Conservation (phyloP, 208 protist genomes). For the Wallacemonas collosoma region DNA sequence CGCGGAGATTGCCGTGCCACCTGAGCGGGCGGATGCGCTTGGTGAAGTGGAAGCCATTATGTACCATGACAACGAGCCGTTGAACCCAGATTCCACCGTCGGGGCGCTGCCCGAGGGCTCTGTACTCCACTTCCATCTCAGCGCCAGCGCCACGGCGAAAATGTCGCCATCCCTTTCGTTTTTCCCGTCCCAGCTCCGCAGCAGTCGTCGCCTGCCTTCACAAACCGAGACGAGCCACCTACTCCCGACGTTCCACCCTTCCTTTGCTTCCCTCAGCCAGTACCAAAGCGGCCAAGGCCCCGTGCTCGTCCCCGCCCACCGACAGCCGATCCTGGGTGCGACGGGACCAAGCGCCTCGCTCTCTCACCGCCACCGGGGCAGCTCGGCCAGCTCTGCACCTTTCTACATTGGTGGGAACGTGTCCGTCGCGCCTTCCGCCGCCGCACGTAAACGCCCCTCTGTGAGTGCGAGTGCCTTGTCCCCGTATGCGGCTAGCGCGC, state of each 20-base stretch:
- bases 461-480: neutral
- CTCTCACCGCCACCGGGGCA: slow-evolving; percentile 2
- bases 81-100: slow-evolving; percentile 39
- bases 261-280: neutral
- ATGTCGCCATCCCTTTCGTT: slow-evolving; percentile 5
- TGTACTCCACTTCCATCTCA: slow-evolving; percentile 60
- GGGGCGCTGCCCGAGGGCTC: slow-evolving; percentile 31
- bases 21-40: slow-evolving; percentile 21
- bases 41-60: slow-evolving; percentile 40
- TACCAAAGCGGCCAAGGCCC: neutral
- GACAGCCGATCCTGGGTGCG: slow-evolving; percentile 6
- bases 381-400: slow-evolving; percentile 2
- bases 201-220: slow-evolving; percentile 12
- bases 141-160: slow-evolving; percentile 25
- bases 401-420: slow-evolving; percentile 19
- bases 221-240: slow-evolving; percentile 16
- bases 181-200: slow-evolving; percentile 10
- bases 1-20: slow-evolving; percentile 41
- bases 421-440: slow-evolving; percentile 4
- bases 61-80: slow-evolving; percentile 39
- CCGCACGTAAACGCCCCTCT: neutral
- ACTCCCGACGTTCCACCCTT: slow-evolving; percentile 3
- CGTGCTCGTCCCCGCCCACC: neutral
- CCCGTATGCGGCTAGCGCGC: too few relatives aligned
- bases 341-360: neutral